Conservation (phyloP, 208 protist genomes). For the Endotrypanum monterogeii region DNA sequence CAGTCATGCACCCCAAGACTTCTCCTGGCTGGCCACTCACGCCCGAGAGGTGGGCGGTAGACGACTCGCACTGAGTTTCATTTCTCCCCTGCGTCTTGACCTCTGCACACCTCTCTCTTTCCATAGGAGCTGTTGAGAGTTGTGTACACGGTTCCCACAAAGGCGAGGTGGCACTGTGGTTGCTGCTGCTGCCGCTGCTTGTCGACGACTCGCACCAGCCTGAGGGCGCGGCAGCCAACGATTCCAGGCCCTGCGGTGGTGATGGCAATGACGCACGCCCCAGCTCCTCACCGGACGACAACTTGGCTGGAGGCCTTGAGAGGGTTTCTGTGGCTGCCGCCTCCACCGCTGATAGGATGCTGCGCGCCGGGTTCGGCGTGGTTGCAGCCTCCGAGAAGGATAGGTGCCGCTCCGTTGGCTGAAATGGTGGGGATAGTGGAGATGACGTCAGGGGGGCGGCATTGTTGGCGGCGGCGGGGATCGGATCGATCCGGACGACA, state of each 20-base stretch:
- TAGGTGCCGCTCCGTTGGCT: neutral
- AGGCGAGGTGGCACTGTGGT: neutral
- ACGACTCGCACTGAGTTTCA: neutral
- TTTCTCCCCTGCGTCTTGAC: neutral
- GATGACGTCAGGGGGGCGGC: neutral
- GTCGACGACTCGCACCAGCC: slow-evolving; percentile 4
- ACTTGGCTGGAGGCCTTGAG: neutral
- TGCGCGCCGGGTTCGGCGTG: slow-evolving; percentile 17
- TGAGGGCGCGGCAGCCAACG: neutral
- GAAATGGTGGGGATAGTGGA: neutral
- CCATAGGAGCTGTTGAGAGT: neutral
- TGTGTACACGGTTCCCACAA: neutral
- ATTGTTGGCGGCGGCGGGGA: slow-evolving; percentile 8
- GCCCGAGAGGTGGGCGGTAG: neutral
- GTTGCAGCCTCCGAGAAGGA: neutral
- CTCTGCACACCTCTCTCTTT: neutral
- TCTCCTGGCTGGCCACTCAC: neutral
- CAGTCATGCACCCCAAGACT: neutral
- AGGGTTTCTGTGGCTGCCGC: slow-evolving; percentile 22
- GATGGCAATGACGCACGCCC: neutral
- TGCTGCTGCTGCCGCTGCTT: slow-evolving; percentile 1
- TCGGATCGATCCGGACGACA: slow-evolving; percentile 10
- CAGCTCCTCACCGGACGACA: neutral
- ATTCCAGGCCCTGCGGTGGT: neutral
- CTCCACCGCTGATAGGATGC: slow-evolving; percentile 25